Evolutionary conservation across 1,139 yeast species (phyloP), one percentile per base, ranked within the genome.

Genomic region (Scheffersomyces illinoinensis): DNA sequence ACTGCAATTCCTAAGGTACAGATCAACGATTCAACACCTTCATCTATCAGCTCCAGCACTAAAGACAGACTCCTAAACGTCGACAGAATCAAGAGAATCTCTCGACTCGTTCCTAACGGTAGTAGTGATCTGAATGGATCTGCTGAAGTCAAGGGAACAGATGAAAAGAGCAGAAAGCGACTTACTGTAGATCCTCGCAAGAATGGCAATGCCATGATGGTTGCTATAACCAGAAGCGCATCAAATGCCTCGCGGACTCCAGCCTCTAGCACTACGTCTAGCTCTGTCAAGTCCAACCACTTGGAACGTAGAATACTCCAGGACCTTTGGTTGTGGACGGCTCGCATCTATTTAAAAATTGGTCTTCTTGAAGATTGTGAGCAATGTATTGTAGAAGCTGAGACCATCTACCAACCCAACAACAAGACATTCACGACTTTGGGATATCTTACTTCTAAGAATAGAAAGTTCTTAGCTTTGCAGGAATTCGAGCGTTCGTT

Each of bases 381-480:
- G 65, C 88, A 85, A 62, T 90, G 97, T 56, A 81, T 92, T 7
- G 81, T 82, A 8, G 97, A 92, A 70, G 92, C 96, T 0, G 90
- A 85, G 62, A 74, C 79, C 1, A 74, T 79, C 19, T 77, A 72
- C 58, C 81, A 81, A 49, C 85, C 85, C n/a, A 84, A 82, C 50
- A 74, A 81, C 59, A 78, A 83, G 64, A 84, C 90, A 8, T 84
- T 77, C 66, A 78, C 86, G 53, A 78, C 85, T 66, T 72, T 87
- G 62, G 89, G 93, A 14, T 72, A 83, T 59, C 76, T 85, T 61
- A 78, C 82, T 21, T 75, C 79, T 48, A 73, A 71, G 62, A 62
- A 71, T 46, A 66, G 79, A 53, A 73, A 81, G 68, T 75, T 78
- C 61, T 75, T 82, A 60, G 87, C 97, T 4, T 73, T 89, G 58